phyloP scores from a whole-genome alignment of 2,329 filamentous ascomycete genomes.

The Epichloe scottii region DNA sequence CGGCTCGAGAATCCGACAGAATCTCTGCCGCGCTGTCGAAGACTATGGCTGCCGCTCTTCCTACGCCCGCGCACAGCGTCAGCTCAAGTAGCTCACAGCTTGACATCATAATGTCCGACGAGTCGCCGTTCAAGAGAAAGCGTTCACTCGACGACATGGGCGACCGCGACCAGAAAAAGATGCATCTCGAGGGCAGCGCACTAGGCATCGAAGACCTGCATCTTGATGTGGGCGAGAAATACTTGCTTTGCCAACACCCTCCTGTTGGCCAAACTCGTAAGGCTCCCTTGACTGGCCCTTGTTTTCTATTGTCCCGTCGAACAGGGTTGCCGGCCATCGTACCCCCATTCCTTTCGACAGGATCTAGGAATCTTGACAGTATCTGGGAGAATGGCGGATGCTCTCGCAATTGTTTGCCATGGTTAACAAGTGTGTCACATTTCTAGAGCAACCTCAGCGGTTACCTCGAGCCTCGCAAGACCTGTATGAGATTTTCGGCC shows the following conservation, averaged over 20 bases:
- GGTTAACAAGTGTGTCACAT: slow-evolving; percentile 30
- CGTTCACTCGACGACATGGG: slow-evolving; percentile 43
- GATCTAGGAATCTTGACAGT: neutral
- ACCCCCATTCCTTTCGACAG: slow-evolving; percentile 12
- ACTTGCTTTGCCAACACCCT: slow-evolving; percentile 41
- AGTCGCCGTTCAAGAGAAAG: slow-evolving; percentile 50
- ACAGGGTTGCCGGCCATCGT: slow-evolving; percentile 1
- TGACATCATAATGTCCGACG: slow-evolving; percentile 36
- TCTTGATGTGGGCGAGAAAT: slow-evolving; percentile 53
- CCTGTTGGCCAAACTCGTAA: slow-evolving; percentile 41
- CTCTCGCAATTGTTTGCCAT: slow-evolving; percentile 10
- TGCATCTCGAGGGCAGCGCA: slow-evolving; percentile 47
- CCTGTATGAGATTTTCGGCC: slow-evolving; percentile 45
- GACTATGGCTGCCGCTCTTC: slow-evolving; percentile 37
- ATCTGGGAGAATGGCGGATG: slow-evolving; percentile 9
- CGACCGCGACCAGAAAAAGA: slow-evolving; percentile 47
- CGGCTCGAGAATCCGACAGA: slow-evolving; percentile 36
- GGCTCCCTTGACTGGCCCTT: slow-evolving; percentile 35
- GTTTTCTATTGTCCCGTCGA: slow-evolving; percentile 9
- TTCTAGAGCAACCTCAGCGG: slow-evolving; percentile 36
- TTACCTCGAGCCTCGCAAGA: slow-evolving; percentile 40
- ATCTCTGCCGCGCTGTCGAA: slow-evolving; percentile 33
- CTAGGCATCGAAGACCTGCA: slow-evolving; percentile 53
- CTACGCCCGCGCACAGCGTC: slow-evolving; percentile 51
- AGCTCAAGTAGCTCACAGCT: slow-evolving; percentile 38